Percentiles rank a stretch among this genome's conserved stretches.
These are phyloP conservation scores for Melampsora americana DNA, from an alignment of 1,284 basidiomycete species.

Conservation along the genomic window DNA sequence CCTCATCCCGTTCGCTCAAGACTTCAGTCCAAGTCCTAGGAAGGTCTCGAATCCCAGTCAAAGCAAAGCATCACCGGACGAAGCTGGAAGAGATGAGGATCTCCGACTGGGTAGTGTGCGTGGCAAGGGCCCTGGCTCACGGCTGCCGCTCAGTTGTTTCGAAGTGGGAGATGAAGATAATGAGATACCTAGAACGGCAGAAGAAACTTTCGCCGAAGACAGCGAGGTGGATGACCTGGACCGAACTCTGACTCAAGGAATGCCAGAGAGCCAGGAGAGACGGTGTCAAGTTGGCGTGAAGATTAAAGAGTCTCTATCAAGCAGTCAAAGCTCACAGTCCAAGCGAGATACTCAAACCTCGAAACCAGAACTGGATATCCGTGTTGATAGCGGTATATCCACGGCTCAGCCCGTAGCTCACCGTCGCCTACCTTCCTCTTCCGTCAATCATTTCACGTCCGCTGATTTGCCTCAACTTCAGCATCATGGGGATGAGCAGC, in stretches of 20 bases:
- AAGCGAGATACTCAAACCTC: not conserved
- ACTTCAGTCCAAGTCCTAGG: constrained; percentile 27
- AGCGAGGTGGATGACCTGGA: not conserved
- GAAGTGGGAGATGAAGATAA: not conserved
- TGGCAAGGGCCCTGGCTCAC: constrained; percentile 26
- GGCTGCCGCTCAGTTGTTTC: constrained; percentile 12
- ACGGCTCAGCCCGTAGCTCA: not conserved
- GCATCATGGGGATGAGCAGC: not conserved
- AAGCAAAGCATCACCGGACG: not conserved
- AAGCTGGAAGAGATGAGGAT: constrained; percentile 1
- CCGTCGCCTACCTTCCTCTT: not conserved
- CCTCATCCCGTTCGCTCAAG: constrained; percentile 38
- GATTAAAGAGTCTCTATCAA: not conserved
- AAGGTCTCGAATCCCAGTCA: constrained; percentile 4
- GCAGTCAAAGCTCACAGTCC: not conserved
- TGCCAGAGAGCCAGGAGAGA: not conserved
- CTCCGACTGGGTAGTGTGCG: constrained; percentile 27
- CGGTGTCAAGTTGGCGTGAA: not conserved
- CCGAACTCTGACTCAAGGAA: not conserved
- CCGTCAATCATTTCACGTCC: not conserved
- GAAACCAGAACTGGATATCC: not conserved
- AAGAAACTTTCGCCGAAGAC: not conserved
- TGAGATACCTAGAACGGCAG: not conserved
- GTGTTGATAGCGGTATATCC: not conserved
- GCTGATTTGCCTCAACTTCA: too few species aligned